Conservation (phyloP, 495 filamentous ascomycete species). For the Xylaria castorea region DNA sequence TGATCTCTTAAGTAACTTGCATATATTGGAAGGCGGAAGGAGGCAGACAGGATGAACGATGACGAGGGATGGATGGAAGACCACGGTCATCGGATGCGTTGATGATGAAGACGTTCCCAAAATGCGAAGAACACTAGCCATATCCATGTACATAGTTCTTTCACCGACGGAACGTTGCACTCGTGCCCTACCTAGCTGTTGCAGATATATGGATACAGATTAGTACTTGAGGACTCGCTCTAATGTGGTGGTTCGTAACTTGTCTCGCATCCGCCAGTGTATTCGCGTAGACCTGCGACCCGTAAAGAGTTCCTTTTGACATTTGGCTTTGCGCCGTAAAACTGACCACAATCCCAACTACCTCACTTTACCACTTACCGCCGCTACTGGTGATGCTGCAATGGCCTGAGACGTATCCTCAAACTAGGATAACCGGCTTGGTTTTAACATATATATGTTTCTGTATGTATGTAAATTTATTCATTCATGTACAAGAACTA, state of each 20-base stretch:
- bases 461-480: background rate
- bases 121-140: constrained; percentile 6
- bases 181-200: constrained; percentile 10
- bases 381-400: background rate
- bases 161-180: constrained; percentile 1
- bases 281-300: background rate
- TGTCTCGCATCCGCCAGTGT: background rate
- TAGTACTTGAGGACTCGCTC: background rate
- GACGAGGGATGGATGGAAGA: constrained; percentile 21
- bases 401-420: background rate
- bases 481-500: background rate
- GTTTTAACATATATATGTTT: background rate
- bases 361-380: background rate
- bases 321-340: background rate
- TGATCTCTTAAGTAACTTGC: constrained; percentile 21
- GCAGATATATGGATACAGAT: constrained; percentile 22
- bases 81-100: background rate
- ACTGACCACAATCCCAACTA: background rate
- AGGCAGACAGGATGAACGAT: constrained; percentile 15
- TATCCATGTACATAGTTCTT: constrained; percentile 15
- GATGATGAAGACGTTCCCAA: constrained; percentile 15
- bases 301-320: background rate
- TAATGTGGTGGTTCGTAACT: background rate
- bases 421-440: background rate
- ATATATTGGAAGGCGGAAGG: constrained; percentile 24